These are phyloP conservation scores for Coprinopsis strossmayeri DNA, from an alignment of 768 basidiomycete species.

Conservation along the genomic window DNA sequence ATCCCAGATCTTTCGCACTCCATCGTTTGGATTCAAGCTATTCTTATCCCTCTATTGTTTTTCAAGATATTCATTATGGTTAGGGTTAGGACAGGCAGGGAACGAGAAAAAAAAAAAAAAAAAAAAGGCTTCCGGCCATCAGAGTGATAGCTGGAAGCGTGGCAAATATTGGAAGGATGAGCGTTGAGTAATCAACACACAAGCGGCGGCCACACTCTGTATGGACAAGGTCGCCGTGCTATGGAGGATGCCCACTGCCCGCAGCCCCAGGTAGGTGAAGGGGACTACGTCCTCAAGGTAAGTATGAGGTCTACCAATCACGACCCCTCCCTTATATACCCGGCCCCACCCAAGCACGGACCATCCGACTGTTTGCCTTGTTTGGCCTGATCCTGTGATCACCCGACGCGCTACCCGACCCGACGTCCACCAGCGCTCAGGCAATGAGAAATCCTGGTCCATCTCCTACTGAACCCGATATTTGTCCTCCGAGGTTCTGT, in stretches of 20 bases:
- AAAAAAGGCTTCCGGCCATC: conserved; percentile 48
- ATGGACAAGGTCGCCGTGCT: conserved; percentile 73
- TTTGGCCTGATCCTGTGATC: background rate
- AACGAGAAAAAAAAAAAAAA: conserved; percentile 26
- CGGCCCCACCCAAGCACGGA: conserved; percentile 26
- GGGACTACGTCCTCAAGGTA: conserved; percentile 69
- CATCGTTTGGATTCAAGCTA: too few species aligned
- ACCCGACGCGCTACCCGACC: too few species aligned
- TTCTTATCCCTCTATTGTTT: too few species aligned
- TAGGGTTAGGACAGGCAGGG: conserved; percentile 35
- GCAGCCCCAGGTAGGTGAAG: conserved; percentile 49
- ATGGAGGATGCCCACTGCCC: conserved; percentile 53
- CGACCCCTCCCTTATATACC: conserved; percentile 18
- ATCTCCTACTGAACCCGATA: too few species aligned
- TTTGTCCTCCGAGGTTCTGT: too few species aligned
- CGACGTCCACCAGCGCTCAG: too few species aligned
- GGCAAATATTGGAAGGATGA: conserved; percentile 80
- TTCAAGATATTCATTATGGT: conserved; percentile 31
- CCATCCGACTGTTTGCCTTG: conserved; percentile 18
- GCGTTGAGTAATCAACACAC: conserved; percentile 72
- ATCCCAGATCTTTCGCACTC: too few species aligned
- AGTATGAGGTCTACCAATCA: conserved; percentile 33
- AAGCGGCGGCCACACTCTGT: conserved; percentile 37
- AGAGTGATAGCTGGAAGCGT: conserved; percentile 63
- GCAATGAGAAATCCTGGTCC: too few species aligned